These are phyloP conservation scores for Fusarium sp. DNA, from an alignment of 2,329 filamentous ascomycete genomes.

Conservation along the genomic window DNA sequence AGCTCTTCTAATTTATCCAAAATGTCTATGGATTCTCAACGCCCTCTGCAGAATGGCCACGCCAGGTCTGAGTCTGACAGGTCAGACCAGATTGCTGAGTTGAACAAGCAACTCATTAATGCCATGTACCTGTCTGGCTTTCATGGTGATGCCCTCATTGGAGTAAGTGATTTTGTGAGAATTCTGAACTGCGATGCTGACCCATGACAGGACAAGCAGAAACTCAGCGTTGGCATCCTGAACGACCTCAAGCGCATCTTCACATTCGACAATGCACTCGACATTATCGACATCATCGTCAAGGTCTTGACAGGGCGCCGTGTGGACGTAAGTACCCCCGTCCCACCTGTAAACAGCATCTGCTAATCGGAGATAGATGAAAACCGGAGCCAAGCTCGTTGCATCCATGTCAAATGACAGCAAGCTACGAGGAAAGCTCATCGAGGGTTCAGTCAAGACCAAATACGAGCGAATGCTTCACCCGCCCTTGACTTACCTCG, in stretches of 20 bases:
- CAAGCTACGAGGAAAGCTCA: background rate
- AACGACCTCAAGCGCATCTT: background rate
- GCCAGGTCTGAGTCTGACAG: background rate
- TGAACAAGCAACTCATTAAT: background rate
- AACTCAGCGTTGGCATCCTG: background rate
- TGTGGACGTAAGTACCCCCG: background rate
- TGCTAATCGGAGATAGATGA: too few species aligned
- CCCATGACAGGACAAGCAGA: background rate
- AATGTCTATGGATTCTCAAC: background rate
- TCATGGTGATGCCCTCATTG: background rate
- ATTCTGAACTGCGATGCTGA: background rate
- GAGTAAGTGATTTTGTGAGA: background rate
- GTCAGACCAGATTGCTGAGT: background rate
- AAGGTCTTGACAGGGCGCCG: background rate
- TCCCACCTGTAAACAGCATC: too few species aligned
- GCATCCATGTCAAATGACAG: conserved; percentile 13
- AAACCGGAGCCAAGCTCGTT: conserved; percentile 7
- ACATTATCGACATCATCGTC: background rate
- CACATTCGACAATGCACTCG: background rate
- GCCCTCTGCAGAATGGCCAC: background rate
- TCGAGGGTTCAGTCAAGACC: background rate
- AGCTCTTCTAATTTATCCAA: background rate
- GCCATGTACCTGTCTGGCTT: background rate
- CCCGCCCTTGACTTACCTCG: conserved; percentile 32
- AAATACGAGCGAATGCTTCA: conserved; percentile 2